These are phyloP conservation scores for Ceratocystis lukuohia DNA, from an alignment of 2,329 filamentous ascomycete species.

Conservation along the genomic window DNA sequence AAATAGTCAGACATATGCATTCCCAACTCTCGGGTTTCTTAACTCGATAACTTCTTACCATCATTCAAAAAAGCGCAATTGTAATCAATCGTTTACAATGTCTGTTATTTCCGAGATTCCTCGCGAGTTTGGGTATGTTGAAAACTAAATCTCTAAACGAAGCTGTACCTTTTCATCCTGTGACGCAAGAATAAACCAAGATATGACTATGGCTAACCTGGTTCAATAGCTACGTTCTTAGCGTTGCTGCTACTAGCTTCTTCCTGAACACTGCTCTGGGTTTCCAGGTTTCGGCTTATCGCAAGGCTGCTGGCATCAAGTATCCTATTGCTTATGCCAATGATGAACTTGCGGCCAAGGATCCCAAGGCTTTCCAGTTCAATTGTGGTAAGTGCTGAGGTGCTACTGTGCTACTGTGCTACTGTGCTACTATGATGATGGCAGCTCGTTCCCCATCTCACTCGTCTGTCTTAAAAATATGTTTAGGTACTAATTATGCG, in stretches of 20 bases:
- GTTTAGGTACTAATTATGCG: not conserved
- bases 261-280: conserved; percentile 44
- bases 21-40: too few species aligned
- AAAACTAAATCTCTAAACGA: not conserved
- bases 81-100: conserved; percentile 27
- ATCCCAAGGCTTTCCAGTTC: conserved; percentile 42
- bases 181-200: not conserved
- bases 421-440: not conserved
- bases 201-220: conserved; percentile 5
- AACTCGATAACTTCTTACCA: too few species aligned
- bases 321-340: conserved; percentile 47
- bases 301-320: conserved; percentile 39
- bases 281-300: conserved; percentile 34
- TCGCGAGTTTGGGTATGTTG: conserved; percentile 37
- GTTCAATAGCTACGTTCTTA: conserved; percentile 45
- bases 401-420: not conserved
- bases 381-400: conserved; percentile 42
- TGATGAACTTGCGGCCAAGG: conserved; percentile 40
- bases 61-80: too few species aligned
- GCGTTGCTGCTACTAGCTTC: conserved; percentile 42
- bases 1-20: too few species aligned
- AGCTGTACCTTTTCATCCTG: not conserved
- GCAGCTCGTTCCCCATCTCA: not conserved
- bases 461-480: not conserved
- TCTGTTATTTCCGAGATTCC: conserved; percentile 33